These are phyloP conservation scores for Iberis amara DNA, from an alignment of 441 rosid genomes.

Conservation along the genomic window DNA sequence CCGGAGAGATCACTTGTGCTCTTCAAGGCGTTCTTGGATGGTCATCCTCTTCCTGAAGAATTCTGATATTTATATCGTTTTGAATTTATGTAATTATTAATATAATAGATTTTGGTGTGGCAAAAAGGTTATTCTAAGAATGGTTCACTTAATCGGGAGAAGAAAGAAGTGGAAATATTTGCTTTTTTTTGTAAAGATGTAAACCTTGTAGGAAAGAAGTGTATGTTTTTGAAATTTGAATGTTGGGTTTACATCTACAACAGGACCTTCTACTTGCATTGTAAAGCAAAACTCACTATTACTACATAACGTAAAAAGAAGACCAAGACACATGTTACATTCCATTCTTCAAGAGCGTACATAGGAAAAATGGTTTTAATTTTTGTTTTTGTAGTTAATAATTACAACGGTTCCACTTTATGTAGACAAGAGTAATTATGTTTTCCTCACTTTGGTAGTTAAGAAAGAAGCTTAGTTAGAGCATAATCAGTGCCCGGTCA, in stretches of 20 bases:
- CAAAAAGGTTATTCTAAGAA: slow-evolving; percentile 17
- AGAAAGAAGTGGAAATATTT: slow-evolving; percentile 26
- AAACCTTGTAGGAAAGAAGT: slow-evolving; percentile 26
- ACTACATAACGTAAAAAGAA: too few relatives aligned
- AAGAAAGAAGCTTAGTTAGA: too few relatives aligned
- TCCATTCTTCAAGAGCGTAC: too few relatives aligned
- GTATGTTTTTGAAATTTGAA: slow-evolving; percentile 13
- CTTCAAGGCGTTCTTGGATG: slow-evolving; percentile 65
- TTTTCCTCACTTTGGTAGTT: too few relatives aligned
- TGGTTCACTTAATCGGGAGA: slow-evolving; percentile 33
- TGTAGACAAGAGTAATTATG: too few relatives aligned
- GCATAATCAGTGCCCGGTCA: too few relatives aligned
- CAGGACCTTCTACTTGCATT: slow-evolving; percentile 67
- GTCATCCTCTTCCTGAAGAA: slow-evolving; percentile 66
- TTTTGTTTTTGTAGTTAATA: too few relatives aligned
- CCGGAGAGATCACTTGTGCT: slow-evolving; percentile 87
- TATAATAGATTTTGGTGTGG: slow-evolving; percentile 17
- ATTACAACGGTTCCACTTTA: too few relatives aligned
- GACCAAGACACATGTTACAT: too few relatives aligned
- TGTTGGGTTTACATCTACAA: slow-evolving; percentile 27
- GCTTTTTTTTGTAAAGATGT: slow-evolving; percentile 37
- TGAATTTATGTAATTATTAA: slow-evolving; percentile 22
- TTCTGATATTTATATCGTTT: slow-evolving; percentile 44
- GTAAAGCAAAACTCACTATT: too few relatives aligned
- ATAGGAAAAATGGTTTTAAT: too few relatives aligned